Base-by-base conservation (phyloP, 768 basidiomycete genomes). In the Phaeotremella skinneri region DNA sequence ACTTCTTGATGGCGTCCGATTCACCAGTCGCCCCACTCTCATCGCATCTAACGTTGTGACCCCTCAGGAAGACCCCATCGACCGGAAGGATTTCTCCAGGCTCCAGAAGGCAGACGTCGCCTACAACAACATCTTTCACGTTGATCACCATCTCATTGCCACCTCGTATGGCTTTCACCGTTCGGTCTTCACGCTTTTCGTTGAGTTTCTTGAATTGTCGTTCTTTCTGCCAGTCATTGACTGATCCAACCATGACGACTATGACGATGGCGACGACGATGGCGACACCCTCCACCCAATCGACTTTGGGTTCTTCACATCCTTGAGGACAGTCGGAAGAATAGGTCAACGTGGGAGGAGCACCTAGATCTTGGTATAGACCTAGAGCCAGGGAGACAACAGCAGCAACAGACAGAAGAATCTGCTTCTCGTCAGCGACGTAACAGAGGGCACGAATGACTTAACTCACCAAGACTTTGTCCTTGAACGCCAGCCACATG, bases 141-240 rank as follows among this genome's bases (percentile, higher is more conserved):
- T 89, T 89, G 66, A 94, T 81, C 27, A 89, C 79, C 50, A 81
- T 82, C 63, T 91, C 89, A 11, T 80, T 74, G 25, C 76, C 76
- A 30, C 85, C 86, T 13, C 91, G 85, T 59, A 91, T 86, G 52
- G 88, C 86, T 77, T 91, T 91, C 67, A 91, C 85, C 4, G 83
- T 84, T 26, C 96, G 88, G 66, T 94, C 96, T 56, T 98, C 94
- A 78, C 94, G 94, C 78, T 93, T 88, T 67, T 88, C 89, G 71
- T 97, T 98, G 41, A 99, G 83, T 20, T 81, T 81, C 69, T 87
- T 85, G 81, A 99, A 99, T 78, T 98, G 96, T 1, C 86, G 86
- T 77, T 99, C 96, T 78, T 98, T 98, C 78, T 97, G 92, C 88
- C 90, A 99, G 78, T 99, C 96, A 70, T 97, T 98, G 43, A 97